Percentiles rank a stretch among this genome's conserved stretches.
phyloP scores from a whole-genome alignment of 495 filamentous ascomycete species.

The Penicillium goetzii region DNA sequence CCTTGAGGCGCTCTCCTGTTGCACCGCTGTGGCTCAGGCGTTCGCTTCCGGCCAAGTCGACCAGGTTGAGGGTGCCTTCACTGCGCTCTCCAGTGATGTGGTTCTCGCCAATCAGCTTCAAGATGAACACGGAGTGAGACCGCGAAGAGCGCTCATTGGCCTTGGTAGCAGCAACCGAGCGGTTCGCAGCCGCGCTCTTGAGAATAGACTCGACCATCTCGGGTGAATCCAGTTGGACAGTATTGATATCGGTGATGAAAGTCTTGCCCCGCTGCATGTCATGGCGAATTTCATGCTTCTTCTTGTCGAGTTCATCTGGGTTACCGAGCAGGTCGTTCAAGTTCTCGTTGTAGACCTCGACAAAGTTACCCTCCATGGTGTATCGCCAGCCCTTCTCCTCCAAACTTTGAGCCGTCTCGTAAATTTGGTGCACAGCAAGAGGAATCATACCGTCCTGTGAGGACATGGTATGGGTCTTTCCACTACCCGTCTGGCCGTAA shows the following conservation, averaged over 20 bases:
- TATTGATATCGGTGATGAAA: conserved; percentile 79
- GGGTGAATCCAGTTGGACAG: conserved; percentile 75
- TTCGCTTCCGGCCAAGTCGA: conserved; percentile 94
- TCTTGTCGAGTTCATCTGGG: conserved; percentile 75
- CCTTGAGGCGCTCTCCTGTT: conserved; percentile 82
- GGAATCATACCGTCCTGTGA: conserved; percentile 95
- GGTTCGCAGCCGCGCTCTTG: conserved; percentile 74
- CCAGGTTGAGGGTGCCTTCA: conserved; percentile 93
- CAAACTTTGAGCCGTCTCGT: conserved; percentile 77
- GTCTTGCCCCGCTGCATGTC: conserved; percentile 81
- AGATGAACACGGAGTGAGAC: conserved; percentile 94
- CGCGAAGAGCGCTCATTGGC: conserved; percentile 93
- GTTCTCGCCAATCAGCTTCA: conserved; percentile 83
- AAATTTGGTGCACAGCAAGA: conserved; percentile 88
- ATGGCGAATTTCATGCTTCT: conserved; percentile 91
- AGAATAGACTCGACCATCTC: conserved; percentile 80
- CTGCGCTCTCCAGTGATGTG: conserved; percentile 78
- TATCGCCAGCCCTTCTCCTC: conserved; percentile 94
- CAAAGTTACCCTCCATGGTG: conserved; percentile 90
- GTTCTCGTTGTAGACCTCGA: conserved; percentile 99
- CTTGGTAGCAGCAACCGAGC: conserved; percentile 92
- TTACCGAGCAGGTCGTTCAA: conserved; percentile 88
- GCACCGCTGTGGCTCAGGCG: conserved; percentile 82
- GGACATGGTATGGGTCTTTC: conserved; percentile 97
- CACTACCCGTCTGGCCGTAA: conserved; percentile 96